Conservation (phyloP, 768 basidiomycete genomes). For the Pleurotus giganteus region DNA sequence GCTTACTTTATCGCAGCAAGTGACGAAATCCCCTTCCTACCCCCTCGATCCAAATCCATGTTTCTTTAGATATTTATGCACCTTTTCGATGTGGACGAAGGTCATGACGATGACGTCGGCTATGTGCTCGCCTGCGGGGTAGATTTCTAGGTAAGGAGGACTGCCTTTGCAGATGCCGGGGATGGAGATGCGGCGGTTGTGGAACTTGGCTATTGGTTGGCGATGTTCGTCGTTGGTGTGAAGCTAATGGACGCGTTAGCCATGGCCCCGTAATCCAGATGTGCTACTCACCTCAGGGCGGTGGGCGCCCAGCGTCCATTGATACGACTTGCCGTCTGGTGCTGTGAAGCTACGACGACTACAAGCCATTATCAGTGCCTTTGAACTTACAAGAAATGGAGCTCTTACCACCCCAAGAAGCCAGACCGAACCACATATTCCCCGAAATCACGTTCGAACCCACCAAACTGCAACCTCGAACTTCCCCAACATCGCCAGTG, state of each 20-base stretch:
- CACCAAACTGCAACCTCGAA: constrained; percentile 27
- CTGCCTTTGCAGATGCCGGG: constrained; percentile 12
- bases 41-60: too few relatives aligned
- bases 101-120: constrained; percentile 26
- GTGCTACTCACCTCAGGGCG: neutral
- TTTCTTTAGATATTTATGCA: constrained; percentile 16
- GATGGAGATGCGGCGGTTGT: neutral
- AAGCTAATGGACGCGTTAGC: neutral
- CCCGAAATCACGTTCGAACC: constrained; percentile 20
- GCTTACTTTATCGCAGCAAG: neutral
- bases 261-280: neutral
- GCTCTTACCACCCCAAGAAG: constrained; percentile 19
- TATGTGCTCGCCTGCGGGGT: constrained; percentile 22
- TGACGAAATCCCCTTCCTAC: constrained; percentile 3
- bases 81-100: constrained; percentile 27
- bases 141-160: constrained; percentile 19
- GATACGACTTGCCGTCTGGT: constrained; percentile 25
- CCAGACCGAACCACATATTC: constrained; percentile 23
- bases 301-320: constrained; percentile 17
- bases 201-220: neutral
- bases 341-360: constrained; percentile 21
- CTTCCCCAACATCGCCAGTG: constrained; percentile 29
- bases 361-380: neutral
- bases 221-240: constrained; percentile 1
- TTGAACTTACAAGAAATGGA: neutral